phyloP scores from a whole-genome alignment of 495 filamentous ascomycete species.

The Entonaema liquescens region DNA sequence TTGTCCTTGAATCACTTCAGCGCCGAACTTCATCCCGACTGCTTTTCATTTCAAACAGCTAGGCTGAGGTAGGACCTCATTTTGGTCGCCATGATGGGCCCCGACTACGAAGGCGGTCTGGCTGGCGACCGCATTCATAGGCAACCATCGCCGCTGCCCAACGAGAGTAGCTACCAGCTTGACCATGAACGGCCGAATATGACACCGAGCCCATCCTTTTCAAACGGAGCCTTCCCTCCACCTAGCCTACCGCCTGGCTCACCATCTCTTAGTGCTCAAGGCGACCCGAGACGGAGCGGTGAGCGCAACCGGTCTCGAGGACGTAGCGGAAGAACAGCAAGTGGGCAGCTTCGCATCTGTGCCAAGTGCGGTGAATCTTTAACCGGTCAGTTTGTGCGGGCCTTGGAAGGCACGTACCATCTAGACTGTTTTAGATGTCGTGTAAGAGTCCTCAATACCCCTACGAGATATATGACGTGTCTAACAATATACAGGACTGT shows the following conservation, averaged over 20 bases:
- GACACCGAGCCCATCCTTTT: slow-evolving; percentile 49
- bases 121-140: slow-evolving; percentile 46
- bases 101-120: slow-evolving; percentile 49
- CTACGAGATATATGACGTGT: slow-evolving; percentile 12
- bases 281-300: slow-evolving; percentile 51
- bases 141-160: slow-evolving; percentile 41
- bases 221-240: slow-evolving; percentile 49
- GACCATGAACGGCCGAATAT: slow-evolving; percentile 50
- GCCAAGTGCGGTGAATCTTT: slow-evolving; percentile 87
- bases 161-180: slow-evolving; percentile 44
- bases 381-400: slow-evolving; percentile 95
- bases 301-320: slow-evolving; percentile 59
- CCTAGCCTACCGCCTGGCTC: slow-evolving; percentile 48
- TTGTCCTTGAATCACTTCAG: slow-evolving; percentile 34
- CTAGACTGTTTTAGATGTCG: slow-evolving; percentile 97
- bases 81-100: slow-evolving; percentile 47
- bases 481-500: slow-evolving; percentile 76
- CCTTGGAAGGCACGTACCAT: slow-evolving; percentile 91
- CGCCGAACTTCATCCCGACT: slow-evolving; percentile 13
- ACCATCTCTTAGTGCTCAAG: slow-evolving; percentile 52
- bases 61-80: slow-evolving; percentile 33
- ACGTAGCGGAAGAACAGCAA: slow-evolving; percentile 57
- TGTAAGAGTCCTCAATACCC: slow-evolving; percentile 63
- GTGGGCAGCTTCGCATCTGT: slow-evolving; percentile 71
- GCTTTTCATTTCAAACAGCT: slow-evolving; percentile 14